Percentiles rank a stretch among this genome's conserved stretches.
Conservation (phyloP, 306 rosid genomes). For the Vachellia pachyceras region DNA sequence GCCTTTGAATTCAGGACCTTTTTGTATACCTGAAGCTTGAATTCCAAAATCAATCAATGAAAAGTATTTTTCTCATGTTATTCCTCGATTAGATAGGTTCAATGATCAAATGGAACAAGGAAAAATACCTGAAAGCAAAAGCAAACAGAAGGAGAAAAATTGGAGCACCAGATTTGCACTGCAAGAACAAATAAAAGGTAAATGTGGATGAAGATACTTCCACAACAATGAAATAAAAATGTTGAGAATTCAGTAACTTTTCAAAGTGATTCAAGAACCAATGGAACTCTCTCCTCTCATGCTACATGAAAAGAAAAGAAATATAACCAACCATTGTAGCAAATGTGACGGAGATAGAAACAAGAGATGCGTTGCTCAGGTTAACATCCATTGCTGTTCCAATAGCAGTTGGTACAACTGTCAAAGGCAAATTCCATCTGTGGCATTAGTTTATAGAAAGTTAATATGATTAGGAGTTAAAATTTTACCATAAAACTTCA, state of each 20-base stretch:
- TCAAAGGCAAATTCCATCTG: conserved; percentile 99
- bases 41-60: neutral
- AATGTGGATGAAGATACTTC: conserved; percentile 31
- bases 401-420: conserved; percentile 99
- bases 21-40: neutral
- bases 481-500: conserved; percentile 37
- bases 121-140: conserved; percentile 85
- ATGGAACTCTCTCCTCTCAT: conserved; percentile 20
- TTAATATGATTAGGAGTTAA: conserved; percentile 60
- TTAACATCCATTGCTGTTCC: conserved; percentile 96
- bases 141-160: conserved; percentile 97
- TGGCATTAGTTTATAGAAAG: conserved; percentile 98
- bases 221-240: conserved; percentile 7
- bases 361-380: conserved; percentile 97
- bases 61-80: neutral
- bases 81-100: neutral
- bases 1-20: neutral
- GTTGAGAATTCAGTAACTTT: conserved; percentile 23
- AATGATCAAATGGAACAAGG: conserved; percentile 32
- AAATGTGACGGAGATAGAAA: conserved; percentile 92
- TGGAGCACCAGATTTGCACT: conserved; percentile 99
- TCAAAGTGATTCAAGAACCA: conserved; percentile 11
- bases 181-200: conserved; percentile 48
- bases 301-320: conserved; percentile 35
- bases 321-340: conserved; percentile 92